These are phyloP conservation scores for Shiraia bambusicola DNA, from an alignment of 2,329 filamentous ascomycete species.

Conservation along the genomic window DNA sequence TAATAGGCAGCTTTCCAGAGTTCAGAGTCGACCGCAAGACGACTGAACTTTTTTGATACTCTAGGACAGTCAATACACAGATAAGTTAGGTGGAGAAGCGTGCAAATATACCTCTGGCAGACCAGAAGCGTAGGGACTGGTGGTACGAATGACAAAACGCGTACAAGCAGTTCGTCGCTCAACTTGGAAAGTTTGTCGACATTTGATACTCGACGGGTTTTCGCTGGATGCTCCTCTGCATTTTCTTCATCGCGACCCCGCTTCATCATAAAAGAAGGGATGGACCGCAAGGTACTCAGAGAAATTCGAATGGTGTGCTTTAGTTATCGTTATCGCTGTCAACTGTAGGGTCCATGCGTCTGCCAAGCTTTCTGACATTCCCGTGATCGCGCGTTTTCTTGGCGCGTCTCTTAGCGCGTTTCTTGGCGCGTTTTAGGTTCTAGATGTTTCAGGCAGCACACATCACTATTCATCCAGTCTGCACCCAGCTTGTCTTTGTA, in stretches of 20 bases:
- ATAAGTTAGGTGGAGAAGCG: too few relatives aligned
- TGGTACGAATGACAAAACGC: slow-evolving; percentile 81
- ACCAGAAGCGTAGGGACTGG: slow-evolving; percentile 66
- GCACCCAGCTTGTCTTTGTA: background rate
- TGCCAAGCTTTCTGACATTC: slow-evolving; percentile 1
- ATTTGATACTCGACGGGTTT: slow-evolving; percentile 47
- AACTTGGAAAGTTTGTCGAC: slow-evolving; percentile 69
- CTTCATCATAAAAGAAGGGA: slow-evolving; percentile 36
- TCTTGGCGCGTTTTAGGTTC: slow-evolving; percentile 11
- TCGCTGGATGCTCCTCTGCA: slow-evolving; percentile 40
- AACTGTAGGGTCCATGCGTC: slow-evolving; percentile 10
- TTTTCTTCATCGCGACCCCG: slow-evolving; percentile 37
- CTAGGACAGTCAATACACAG: slow-evolving; percentile 40
- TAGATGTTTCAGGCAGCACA: slow-evolving; percentile 12
- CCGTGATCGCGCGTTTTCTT: slow-evolving; percentile 30
- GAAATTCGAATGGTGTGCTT: slow-evolving; percentile 5
- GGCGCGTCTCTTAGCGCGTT: too few relatives aligned
- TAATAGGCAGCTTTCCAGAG: slow-evolving; percentile 92
- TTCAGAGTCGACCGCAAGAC: slow-evolving; percentile 76
- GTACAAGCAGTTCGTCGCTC: slow-evolving; percentile 84
- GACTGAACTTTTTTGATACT: slow-evolving; percentile 74
- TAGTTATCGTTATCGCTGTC: slow-evolving; percentile 21
- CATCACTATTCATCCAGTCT: slow-evolving; percentile 4
- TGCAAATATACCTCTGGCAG: slow-evolving; percentile 57
- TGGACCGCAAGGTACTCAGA: slow-evolving; percentile 9